Evolutionary conservation across 2,329 filamentous ascomycete species (phyloP), one percentile per base, ranked within the genome.

Genomic region (Colletotrichum zoysiae): DNA sequence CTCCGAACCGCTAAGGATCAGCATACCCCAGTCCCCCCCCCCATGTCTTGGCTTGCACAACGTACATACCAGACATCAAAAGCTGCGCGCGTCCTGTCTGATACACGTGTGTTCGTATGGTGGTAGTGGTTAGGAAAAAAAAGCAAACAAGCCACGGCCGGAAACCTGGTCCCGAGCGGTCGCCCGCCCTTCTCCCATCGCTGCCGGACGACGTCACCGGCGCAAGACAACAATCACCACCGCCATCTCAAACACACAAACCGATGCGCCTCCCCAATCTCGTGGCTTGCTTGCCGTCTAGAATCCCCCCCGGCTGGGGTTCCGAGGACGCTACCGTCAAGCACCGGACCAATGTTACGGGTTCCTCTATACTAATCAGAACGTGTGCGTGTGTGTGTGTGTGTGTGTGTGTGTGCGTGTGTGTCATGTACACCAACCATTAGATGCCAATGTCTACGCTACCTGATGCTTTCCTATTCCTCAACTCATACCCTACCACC

Each of bases 1-100:
- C 26, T 18, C 20, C 5, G 18, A 14, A 33, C 56, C 33, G 44
- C 63, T 56, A 48, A 48, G 63, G 67, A 70, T 61, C 56, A 33
- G 40, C 3, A 1, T 26, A 38, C 60, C 59, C 60, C 26, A 50
- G 44, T 58, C n/a, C 18, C 16, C n/a, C 18, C 16, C 67, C 61
- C 61, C 50, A 56, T 55, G 30, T 51, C 50, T 53, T 59, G 59
- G 65, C 26, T 23, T n/a, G 11, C n/a, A 30, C 44, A 46, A 20
- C 7, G 44, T 51, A 20, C 51, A 35, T 8, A 1, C 14, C 38
- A 42, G 2, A 46, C 44, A 46, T 46, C 18, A 14, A 46, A 5
- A 44, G 42, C 4, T 7, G 58, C 58, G 18, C 30, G 1, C 23
- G 58, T 60, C 44, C 44, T n/a, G 18, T 46, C 18, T n/a, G 44